phyloP scores from a whole-genome alignment of 495 filamentous ascomycete genomes.

The Oidiodendron maius region DNA sequence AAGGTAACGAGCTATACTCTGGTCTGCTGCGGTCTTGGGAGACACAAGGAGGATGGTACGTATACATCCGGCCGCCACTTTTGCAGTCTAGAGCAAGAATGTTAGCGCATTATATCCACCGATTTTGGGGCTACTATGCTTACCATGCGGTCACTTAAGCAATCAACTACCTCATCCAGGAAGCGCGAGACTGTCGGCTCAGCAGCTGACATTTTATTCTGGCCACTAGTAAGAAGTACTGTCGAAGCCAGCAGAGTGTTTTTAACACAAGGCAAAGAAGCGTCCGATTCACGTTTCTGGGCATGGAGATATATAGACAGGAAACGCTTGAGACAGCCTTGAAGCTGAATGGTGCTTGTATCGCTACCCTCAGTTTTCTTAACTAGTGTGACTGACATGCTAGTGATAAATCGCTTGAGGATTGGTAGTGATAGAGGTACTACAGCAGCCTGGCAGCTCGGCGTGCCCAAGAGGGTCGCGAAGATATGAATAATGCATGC shows the following conservation, averaged over 20 bases:
- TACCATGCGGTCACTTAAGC: conserved; percentile 71
- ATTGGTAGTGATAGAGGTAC: conserved; percentile 89
- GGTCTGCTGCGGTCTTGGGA: conserved; percentile 59
- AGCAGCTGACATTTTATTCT: conserved; percentile 61
- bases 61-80: conserved; percentile 81
- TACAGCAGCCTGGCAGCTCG: conserved; percentile 77
- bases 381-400: conserved; percentile 48
- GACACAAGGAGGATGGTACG: conserved; percentile 68
- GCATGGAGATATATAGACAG: conserved; percentile 74
- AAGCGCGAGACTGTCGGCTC: conserved; percentile 66
- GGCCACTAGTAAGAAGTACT: conserved; percentile 77
- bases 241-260: conserved; percentile 85
- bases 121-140: too few relatives aligned
- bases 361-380: conserved; percentile 14
- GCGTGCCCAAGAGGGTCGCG: conserved; percentile 82
- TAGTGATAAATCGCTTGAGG: conserved; percentile 81
- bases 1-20: conserved; percentile 66
- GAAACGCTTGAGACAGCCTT: conserved; percentile 72
- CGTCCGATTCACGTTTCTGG: conserved; percentile 76
- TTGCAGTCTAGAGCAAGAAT: conserved; percentile 55
- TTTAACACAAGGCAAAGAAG: conserved; percentile 81
- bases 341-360: conserved; percentile 40
- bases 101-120: conserved; percentile 9
- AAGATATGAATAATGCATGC: conserved; percentile 97
- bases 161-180: conserved; percentile 74